Conservation (phyloP, 306 rosid genomes). For the Alnus glutinosa region DNA sequence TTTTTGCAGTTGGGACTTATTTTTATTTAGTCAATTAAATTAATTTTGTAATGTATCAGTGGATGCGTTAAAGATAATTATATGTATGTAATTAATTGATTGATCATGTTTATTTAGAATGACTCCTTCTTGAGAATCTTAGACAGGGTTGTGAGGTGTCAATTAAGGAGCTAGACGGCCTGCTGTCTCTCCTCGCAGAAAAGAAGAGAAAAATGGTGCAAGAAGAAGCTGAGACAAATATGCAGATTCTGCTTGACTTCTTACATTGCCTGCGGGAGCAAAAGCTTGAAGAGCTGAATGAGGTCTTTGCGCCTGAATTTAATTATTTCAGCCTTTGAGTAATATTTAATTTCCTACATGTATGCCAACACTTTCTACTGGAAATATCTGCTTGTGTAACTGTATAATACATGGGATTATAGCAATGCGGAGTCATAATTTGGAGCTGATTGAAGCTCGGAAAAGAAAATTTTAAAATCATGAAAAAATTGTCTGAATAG, state of each 20-base stretch:
- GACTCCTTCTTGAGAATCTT: constrained; percentile 1
- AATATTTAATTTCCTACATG: neutral
- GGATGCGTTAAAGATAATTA: neutral
- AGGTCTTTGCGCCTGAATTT: constrained; percentile 50
- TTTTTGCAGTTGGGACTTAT: neutral
- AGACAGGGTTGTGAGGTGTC: constrained; percentile 87
- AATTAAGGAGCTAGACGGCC: constrained; percentile 80
- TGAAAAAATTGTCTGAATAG: neutral
- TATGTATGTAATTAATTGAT: neutral
- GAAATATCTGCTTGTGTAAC: neutral
- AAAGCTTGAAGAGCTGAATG: constrained; percentile 77
- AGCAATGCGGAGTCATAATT: neutral
- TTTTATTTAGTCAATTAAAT: neutral
- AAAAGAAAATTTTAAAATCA: neutral
- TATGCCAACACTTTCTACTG: neutral
- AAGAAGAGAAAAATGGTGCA: constrained; percentile 97
- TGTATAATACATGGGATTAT: neutral
- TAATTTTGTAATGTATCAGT: neutral
- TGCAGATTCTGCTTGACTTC: constrained; percentile 91
- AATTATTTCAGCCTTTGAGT: neutral
- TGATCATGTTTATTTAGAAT: constrained; percentile 17
- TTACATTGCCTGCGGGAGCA: constrained; percentile 84
- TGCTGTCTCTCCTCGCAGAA: constrained; percentile 73
- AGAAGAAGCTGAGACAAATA: constrained; percentile 92
- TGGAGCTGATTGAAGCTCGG: neutral